Conservation (phyloP, 2,329 filamentous ascomycete genomes). For the Mycosphaerella sp. region DNA sequence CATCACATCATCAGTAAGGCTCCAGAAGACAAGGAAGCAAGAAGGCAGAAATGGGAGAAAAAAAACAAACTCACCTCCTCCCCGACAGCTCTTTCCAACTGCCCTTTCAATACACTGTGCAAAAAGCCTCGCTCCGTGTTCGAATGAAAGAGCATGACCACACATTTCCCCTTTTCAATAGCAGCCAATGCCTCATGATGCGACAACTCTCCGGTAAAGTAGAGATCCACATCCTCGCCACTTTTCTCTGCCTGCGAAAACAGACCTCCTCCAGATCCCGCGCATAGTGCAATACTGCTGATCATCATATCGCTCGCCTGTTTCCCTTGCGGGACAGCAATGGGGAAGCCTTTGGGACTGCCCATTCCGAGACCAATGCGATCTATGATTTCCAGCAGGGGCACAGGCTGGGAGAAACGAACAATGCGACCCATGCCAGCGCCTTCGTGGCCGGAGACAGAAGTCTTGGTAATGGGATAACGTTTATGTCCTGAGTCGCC, state of each 20-base stretch:
- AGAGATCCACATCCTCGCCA: constrained; percentile 59
- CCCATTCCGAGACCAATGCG: constrained; percentile 59
- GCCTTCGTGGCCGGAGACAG: constrained; percentile 38
- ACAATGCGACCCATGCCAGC: constrained; percentile 59
- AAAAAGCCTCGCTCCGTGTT: constrained; percentile 88
- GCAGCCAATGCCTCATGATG: constrained; percentile 88
- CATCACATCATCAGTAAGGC: neutral
- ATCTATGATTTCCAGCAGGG: constrained; percentile 54
- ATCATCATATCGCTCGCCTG: constrained; percentile 53
- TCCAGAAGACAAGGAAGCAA: neutral
- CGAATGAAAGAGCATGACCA: constrained; percentile 83
- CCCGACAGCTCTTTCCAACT: constrained; percentile 56
- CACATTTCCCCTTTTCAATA: constrained; percentile 73
- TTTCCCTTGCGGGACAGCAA: constrained; percentile 57
- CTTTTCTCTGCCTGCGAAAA: constrained; percentile 53
- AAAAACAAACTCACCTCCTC: constrained; percentile 35
- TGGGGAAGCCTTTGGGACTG: constrained; percentile 58
- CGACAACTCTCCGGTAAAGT: constrained; percentile 88
- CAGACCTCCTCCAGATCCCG: constrained; percentile 76
- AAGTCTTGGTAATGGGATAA: constrained; percentile 48
- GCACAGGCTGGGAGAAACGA: constrained; percentile 48
- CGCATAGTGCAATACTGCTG: constrained; percentile 73
- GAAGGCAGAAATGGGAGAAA: neutral
- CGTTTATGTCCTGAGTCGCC: constrained; percentile 46
- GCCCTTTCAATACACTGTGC: constrained; percentile 60